Evolutionary conservation across 495 filamentous ascomycete species (phyloP), one percentile per base, ranked within the genome.

Genomic region (Lentithecium fluviatile): DNA sequence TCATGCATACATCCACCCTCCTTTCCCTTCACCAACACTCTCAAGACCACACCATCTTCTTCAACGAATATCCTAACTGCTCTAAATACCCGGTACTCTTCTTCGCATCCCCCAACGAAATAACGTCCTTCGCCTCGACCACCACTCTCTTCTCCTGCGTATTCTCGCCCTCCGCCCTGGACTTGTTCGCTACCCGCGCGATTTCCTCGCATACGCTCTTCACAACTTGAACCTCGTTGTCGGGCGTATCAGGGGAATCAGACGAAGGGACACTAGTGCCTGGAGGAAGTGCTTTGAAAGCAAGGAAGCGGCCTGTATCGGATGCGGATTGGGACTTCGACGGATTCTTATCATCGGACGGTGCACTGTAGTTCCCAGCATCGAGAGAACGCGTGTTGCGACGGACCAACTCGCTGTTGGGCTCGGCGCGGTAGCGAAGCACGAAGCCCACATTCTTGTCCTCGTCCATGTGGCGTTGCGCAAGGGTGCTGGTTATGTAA

Each of bases 1-100:
- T n/a, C n/a, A n/a, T n/a, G n/a, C n/a, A n/a, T n/a, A n/a, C n/a
- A n/a, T n/a, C n/a, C n/a, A n/a, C n/a, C n/a, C n/a, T n/a, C n/a
- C n/a, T n/a, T n/a, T n/a, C n/a, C n/a, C n/a, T n/a, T n/a, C n/a
- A n/a, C n/a, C n/a, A n/a, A n/a, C n/a, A n/a, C 29, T 4, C 24
- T 19, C 24, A 94, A 56, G 88, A 89, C 92, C 92, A 97, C 23
- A 97, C 89, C 72, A 96, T 73, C 79, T 89, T 92, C 82, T 93
- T 96, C 50, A 97, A 77, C 57, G 85, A 85, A 77, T 96, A 88
- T 10, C 88, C 88, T 68, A 91, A 71, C 71, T 90, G 84, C 77
- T 98, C 92, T 43, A 98, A 70, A 68, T 91, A 77, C 6, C 90
- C 88, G 2, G 93, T 97, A 55, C 86, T 89, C 76, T 83, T 90